These are phyloP conservation scores for Gautieria morchelliformis DNA, from an alignment of 768 basidiomycete species.

Conservation along the genomic window DNA sequence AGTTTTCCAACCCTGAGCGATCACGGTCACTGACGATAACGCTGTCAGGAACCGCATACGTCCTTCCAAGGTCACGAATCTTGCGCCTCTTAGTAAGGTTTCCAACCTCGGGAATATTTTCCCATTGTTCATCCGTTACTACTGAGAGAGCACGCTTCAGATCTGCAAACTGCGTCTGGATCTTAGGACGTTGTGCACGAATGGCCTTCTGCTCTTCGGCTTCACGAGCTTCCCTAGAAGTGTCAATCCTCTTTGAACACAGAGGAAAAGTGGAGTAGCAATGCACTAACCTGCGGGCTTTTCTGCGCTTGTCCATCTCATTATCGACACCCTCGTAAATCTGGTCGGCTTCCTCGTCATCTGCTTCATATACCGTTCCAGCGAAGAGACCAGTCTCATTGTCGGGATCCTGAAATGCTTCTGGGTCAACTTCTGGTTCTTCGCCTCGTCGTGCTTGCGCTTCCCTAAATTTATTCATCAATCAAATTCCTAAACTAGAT, in stretches of 20 bases:
- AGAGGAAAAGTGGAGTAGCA: slow-evolving; percentile 20
- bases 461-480: slow-evolving; percentile 42
- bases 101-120: slow-evolving; percentile 88
- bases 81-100: slow-evolving; percentile 91
- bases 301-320: slow-evolving; percentile 81
- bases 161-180: slow-evolving; percentile 93
- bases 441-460: slow-evolving; percentile 82
- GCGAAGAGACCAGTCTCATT: slow-evolving; percentile 95
- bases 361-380: slow-evolving; percentile 91
- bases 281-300: slow-evolving; percentile 59
- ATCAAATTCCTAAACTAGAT: background rate
- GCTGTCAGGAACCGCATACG: slow-evolving; percentile 89
- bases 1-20: slow-evolving; percentile 67
- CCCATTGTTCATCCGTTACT: slow-evolving; percentile 91
- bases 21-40: slow-evolving; percentile 78
- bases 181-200: slow-evolving; percentile 84
- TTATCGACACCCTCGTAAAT: slow-evolving; percentile 91
- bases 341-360: slow-evolving; percentile 94
- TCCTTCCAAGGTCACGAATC: slow-evolving; percentile 65
- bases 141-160: slow-evolving; percentile 81
- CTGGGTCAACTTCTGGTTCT: slow-evolving; percentile 80
- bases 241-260: slow-evolving; percentile 11
- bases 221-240: slow-evolving; percentile 63
- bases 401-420: slow-evolving; percentile 93
- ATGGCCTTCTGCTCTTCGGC: slow-evolving; percentile 63